Conservation (phyloP, 805 yeast species). For the Wickerhamomyces tratensis region DNA sequence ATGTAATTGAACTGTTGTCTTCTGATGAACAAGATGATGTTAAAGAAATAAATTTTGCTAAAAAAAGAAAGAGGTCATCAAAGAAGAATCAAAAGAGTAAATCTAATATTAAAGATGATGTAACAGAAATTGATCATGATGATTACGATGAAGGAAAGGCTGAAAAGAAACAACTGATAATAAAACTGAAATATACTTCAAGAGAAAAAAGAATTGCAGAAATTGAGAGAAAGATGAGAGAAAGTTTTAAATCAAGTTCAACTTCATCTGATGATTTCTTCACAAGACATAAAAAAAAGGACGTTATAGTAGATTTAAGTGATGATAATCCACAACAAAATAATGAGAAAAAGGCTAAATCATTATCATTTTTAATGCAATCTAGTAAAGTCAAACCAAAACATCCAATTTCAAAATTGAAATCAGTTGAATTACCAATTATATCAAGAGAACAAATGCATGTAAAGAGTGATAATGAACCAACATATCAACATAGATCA, state of each 20-base stretch:
- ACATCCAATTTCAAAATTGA: slow-evolving; percentile 12
- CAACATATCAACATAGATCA: slow-evolving; percentile 1
- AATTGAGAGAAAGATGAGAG: slow-evolving; percentile 14
- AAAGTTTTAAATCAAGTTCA: not conserved
- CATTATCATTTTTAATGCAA: no score
- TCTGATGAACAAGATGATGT: slow-evolving; percentile 5
- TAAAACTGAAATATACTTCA: slow-evolving; percentile 12
- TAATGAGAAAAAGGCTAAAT: no score
- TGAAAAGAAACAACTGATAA: slow-evolving; percentile 1
- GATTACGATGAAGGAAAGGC: not conserved
- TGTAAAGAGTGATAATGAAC: slow-evolving; percentile 3
- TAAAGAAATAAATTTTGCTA: not conserved
- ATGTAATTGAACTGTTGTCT: slow-evolving; percentile 3
- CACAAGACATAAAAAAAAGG: not conserved
- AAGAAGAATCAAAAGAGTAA: not conserved
- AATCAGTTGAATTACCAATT: slow-evolving; percentile 7
- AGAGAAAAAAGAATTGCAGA: slow-evolving; percentile 8
- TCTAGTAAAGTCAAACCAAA: slow-evolving; percentile 1
- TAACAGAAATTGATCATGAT: not conserved
- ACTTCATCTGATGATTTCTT: not conserved
- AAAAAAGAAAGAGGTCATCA: not conserved
- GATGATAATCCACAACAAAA: no score
- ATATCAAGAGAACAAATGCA: slow-evolving; percentile 7
- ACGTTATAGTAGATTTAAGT: no score
- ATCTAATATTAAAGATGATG: not conserved